phyloP scores from a whole-genome alignment of 2,329 filamentous ascomycete genomes.

The Alternaria gansuensis region DNA sequence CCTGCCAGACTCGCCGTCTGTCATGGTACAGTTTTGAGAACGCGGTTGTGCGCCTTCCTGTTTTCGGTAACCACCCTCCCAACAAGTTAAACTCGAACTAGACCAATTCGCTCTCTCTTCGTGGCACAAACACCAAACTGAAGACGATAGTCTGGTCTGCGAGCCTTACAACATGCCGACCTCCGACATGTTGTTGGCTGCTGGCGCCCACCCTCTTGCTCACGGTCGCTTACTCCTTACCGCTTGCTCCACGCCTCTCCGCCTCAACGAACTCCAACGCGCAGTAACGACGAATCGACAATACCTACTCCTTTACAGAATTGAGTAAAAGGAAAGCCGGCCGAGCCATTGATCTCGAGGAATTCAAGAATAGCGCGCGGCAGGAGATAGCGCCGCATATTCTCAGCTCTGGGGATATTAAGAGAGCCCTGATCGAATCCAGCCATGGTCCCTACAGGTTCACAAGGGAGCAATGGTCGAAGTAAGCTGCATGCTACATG shows the following conservation, averaged over 20 bases:
- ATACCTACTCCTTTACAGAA: no score
- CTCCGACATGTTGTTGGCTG: not conserved
- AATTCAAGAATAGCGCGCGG: no score
- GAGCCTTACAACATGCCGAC: not conserved
- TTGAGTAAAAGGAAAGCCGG: no score
- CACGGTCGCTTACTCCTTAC: not conserved
- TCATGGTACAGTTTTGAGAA: not conserved
- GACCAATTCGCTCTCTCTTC: conserved; percentile 3
- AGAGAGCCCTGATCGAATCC: no score
- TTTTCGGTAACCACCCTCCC: conserved; percentile 46
- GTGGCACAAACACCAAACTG: not conserved
- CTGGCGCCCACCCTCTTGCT: not conserved
- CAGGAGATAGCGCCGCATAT: no score
- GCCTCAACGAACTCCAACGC: no score
- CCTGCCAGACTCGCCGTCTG: not conserved
- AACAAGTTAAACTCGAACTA: not conserved
- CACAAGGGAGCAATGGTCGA: no score
- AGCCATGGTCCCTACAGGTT: no score
- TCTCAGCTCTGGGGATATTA: no score
- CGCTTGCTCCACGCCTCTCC: not conserved
- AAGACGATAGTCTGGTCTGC: not conserved
- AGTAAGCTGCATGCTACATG: no score
- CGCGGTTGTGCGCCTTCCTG: not conserved
- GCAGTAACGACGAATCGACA: no score
- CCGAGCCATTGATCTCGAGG: no score